Base-by-base conservation (phyloP, 2,329 filamentous ascomycete species). In the Coleophoma eucalyptorum region DNA sequence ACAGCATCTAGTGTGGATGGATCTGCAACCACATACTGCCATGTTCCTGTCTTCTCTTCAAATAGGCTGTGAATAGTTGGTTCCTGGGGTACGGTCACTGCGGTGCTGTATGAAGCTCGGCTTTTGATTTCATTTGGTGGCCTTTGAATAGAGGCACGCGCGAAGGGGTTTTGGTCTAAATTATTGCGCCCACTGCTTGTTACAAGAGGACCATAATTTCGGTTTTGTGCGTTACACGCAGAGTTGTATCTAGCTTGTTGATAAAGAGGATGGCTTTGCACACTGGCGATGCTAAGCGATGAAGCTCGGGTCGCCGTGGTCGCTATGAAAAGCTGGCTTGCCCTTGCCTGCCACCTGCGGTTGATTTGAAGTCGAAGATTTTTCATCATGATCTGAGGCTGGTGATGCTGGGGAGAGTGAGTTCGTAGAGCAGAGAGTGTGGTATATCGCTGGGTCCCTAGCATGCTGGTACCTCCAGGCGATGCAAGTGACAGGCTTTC, bases 1-100 rank as follows among this genome's bases (percentile, higher is more conserved):
- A 73, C 76, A 1, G 80, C 77, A 0, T 58, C 60, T 1, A 58
- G 61, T 0, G 78, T 80, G 0, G 60, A 51, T 0, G 78, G 73
- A 53, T 85, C 81, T 0, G 73, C 77, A 1, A 86, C 74, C 0
- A 86, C 56, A 54, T 83, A 84, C 59, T 85, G 82, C 76, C 77
- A 84, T 11, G 80, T 81, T 10, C 69, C 71, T 0, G 82, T 77
- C 5, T 55, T 59, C 0, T 52, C 41, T 51, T 77, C 75, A 52
- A 62, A 71, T 4, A 64, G 34, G 11, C 55, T 59, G 52, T 67
- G 62, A 11, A 68, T 52, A 11, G 51, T 55, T 12, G 65, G 63
- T 38, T 55, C 37, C 18, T 18, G 18, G 21, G 20, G 8, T 26
- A 20, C 11, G 20, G 16, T 10, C 8, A 20, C 18, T 26, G 2